phyloP scores from a whole-genome alignment of 257 asterid species.

The Echites panduratus region DNA sequence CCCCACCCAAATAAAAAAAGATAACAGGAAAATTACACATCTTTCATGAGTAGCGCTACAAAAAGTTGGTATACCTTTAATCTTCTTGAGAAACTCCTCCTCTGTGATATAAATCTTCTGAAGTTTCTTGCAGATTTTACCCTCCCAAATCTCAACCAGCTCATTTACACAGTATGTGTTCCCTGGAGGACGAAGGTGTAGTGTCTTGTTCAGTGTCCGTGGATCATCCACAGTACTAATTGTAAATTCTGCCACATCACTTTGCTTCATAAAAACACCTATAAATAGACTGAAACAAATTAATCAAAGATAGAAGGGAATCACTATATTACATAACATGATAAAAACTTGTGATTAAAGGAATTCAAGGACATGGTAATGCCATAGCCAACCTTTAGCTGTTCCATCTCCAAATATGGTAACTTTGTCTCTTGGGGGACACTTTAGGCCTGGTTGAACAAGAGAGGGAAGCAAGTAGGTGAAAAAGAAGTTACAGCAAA shows the following conservation, averaged over 20 bases:
- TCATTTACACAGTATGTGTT: constrained; percentile 70
- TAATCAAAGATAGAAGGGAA: background rate
- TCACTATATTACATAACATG: too few relatives aligned
- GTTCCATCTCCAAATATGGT: constrained; percentile 76
- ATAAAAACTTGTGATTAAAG: background rate
- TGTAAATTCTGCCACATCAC: constrained; percentile 83
- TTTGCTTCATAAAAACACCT: constrained; percentile 74
- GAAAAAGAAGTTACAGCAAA: constrained; percentile 78
- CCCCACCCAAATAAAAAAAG: background rate
- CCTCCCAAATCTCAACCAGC: constrained; percentile 79
- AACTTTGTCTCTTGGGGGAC: constrained; percentile 78
- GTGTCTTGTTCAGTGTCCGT: constrained; percentile 50
- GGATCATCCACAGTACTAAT: constrained; percentile 79
- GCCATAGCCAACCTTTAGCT: constrained; percentile 40
- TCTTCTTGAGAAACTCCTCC: constrained; percentile 55
- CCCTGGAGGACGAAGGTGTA: constrained; percentile 73
- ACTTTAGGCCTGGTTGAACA: constrained; percentile 63
- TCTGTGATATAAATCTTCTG: constrained; percentile 49
- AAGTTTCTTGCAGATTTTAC: constrained; percentile 55
- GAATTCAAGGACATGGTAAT: background rate
- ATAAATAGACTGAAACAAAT: background rate
- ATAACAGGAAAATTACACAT: background rate
- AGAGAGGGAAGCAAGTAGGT: constrained; percentile 77
- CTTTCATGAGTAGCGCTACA: background rate
- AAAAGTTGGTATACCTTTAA: constrained; percentile 38